Base-by-base conservation (phyloP, 345 rosid genomes). In the Camelina hispida region DNA sequence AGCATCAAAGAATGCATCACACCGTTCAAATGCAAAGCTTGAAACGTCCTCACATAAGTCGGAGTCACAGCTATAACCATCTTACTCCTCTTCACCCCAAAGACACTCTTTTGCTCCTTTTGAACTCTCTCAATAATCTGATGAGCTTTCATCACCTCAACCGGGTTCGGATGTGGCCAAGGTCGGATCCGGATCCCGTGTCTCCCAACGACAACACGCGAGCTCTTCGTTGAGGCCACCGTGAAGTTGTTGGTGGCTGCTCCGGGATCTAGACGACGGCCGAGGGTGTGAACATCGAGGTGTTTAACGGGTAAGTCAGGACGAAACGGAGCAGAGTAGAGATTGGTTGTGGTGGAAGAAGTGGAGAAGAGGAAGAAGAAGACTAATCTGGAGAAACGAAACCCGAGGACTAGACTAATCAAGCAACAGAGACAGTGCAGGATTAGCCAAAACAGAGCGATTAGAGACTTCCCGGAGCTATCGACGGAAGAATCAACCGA, bases 101-200 rank as follows among this genome's bases (percentile, higher is more conserved):
- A 88, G 80, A 85, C 86, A 20, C 28, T 34, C 79, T 88, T 84
- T 85, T 96, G 99, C 87, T 93, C 99, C 50, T 72, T 84, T 82
- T 96, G 99, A 13, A 93, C 98, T 63, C 95, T 83, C 79, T 88
- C 93, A 7, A 96, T 93, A 48, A 96, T 88, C 84, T 65, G 83
- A 65, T 96, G 99, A 37, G 99, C 99, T 74, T 81, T 87, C 96
- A 96, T 88, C 12, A 96, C 97, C 78, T 96, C 99, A 8, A 69
- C 35, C 72, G 98, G 93, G 74, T 91, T 78, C 54, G 99, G 99
- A 58, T 93, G 99, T 14, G 99, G 99, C 99, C 98, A 96, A 2
- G 98, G 96, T 48, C 99, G 94, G 90, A 96, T 93, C 89, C 97
- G 90, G 89, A 96, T 96, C 87, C 99, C 99, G 66, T 96, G 99